Evolutionary conservation across 2,329 filamentous ascomycete species (phyloP).

Genomic region (Cercospora nicotianae): DNA sequence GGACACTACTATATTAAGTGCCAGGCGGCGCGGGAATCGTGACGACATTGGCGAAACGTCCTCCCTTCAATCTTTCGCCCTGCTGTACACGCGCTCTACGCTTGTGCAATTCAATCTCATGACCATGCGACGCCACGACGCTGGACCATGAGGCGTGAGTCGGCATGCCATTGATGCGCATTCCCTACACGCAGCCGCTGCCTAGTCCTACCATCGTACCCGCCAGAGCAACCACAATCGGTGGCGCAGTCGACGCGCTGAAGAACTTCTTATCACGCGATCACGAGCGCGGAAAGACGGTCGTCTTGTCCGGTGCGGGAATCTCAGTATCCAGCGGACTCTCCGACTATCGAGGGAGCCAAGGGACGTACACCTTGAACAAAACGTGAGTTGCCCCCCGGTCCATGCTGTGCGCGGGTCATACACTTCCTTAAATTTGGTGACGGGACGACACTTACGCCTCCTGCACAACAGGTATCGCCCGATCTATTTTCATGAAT

Average conservation of each 20-base stretch:
- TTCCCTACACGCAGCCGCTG: conserved; percentile 85
- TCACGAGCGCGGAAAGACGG: conserved; percentile 58
- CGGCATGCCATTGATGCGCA: conserved; percentile 64
- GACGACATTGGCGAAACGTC: conserved; percentile 12
- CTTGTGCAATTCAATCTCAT: background rate
- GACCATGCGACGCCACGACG: conserved; percentile 12
- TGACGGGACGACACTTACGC: background rate
- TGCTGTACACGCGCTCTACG: background rate
- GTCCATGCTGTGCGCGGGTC: background rate
- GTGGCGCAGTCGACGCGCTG: conserved; percentile 75
- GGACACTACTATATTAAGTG: background rate
- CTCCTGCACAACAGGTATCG: conserved; percentile 54
- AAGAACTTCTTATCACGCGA: conserved; percentile 64
- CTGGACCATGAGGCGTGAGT: background rate
- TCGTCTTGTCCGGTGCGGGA: conserved; percentile 78
- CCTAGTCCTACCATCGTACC: conserved; percentile 75
- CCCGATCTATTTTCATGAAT: conserved; percentile 95
- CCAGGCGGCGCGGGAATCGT: conserved; percentile 4
- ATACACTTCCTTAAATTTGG: background rate
- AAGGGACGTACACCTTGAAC: conserved; percentile 91
- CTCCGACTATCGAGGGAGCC: conserved; percentile 84
- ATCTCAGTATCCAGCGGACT: conserved; percentile 91
- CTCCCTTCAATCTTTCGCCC: background rate
- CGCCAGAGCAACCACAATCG: conserved; percentile 65
- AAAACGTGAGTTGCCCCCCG: conserved; percentile 51